Evolutionary conservation across 148 eudicot genomes (phyloP).

Genomic region (Persicaria tinctoria): DNA sequence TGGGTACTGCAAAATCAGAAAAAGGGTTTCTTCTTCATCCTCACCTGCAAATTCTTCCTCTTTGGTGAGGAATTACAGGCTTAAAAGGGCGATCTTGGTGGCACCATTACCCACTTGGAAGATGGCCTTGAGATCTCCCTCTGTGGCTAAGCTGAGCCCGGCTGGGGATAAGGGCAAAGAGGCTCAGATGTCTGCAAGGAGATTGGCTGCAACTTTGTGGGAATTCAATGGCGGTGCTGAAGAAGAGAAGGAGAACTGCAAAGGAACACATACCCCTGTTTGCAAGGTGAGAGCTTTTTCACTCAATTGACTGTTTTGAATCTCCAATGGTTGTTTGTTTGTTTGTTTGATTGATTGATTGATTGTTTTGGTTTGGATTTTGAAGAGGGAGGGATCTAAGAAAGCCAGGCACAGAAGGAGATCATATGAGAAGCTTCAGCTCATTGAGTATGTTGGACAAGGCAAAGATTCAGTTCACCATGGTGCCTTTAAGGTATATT

Average conservation of each 20-base stretch:
- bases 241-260: constrained; percentile 21
- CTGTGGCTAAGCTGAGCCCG: constrained; percentile 15
- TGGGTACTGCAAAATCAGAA: constrained; percentile 53
- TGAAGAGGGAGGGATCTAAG: constrained; percentile 11
- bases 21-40: constrained; percentile 64
- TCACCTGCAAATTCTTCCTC: constrained; percentile 25
- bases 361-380: neutral
- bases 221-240: constrained; percentile 43
- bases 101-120: constrained; percentile 64
- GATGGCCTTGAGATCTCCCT: constrained; percentile 43
- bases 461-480: neutral
- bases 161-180: constrained; percentile 35
- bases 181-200: constrained; percentile 51
- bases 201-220: constrained; percentile 74
- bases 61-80: constrained; percentile 34
- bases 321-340: neutral
- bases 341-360: neutral
- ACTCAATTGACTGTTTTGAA: neutral
- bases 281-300: constrained; percentile 29
- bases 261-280: constrained; percentile 21
- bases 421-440: constrained; percentile 8
- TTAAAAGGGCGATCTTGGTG: constrained; percentile 56
- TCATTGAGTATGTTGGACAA: constrained; percentile 6
- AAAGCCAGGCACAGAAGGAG: constrained; percentile 3
- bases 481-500: neutral